Evolutionary conservation across 306 rosid genomes (phyloP).

Genomic region (Dalbergia cultrata): DNA sequence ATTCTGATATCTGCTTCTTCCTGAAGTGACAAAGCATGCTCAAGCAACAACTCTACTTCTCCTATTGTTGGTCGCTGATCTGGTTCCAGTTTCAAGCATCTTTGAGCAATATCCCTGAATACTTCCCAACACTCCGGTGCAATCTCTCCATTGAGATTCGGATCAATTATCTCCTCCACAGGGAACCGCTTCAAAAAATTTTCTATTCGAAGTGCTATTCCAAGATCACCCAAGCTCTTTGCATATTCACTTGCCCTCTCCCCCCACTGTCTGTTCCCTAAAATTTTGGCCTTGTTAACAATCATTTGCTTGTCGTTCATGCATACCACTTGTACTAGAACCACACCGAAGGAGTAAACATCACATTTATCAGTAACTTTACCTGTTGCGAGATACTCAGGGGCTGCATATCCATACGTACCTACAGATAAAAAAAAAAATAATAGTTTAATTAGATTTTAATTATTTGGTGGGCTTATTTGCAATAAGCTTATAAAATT

Average conservation of each 20-base stretch:
- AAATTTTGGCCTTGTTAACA: no score
- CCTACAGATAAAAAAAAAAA: not conserved
- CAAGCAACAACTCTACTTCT: conserved; percentile 53
- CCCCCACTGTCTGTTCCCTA: not conserved
- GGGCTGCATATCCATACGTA: not conserved
- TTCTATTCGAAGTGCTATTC: not conserved
- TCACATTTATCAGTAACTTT: not conserved
- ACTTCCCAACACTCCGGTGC: conserved; percentile 39
- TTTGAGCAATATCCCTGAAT: conserved; percentile 13
- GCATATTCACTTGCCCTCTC: no score
- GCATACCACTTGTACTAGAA: conserved; percentile 7
- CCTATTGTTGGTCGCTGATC: conserved; percentile 48
- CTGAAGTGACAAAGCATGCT: conserved; percentile 43
- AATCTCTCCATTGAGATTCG: conserved; percentile 41
- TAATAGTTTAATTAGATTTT: not conserved
- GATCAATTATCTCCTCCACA: conserved; percentile 18
- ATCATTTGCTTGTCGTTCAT: fast-evolving
- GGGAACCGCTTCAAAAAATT: not conserved
- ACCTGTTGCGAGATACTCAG: fast-evolving
- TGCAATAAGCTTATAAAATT: not conserved
- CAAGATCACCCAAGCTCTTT: no score
- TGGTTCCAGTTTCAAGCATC: conserved; percentile 5
- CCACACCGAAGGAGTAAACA: conserved; percentile 17
- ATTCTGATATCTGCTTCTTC: conserved; percentile 32
- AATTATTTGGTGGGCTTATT: not conserved